A percentile compares a stretch with the other conserved stretches of the same genome.
Evolutionary conservation across 164 flowering plant species (phyloP).

Genomic region (Buxus sempervirens): DNA sequence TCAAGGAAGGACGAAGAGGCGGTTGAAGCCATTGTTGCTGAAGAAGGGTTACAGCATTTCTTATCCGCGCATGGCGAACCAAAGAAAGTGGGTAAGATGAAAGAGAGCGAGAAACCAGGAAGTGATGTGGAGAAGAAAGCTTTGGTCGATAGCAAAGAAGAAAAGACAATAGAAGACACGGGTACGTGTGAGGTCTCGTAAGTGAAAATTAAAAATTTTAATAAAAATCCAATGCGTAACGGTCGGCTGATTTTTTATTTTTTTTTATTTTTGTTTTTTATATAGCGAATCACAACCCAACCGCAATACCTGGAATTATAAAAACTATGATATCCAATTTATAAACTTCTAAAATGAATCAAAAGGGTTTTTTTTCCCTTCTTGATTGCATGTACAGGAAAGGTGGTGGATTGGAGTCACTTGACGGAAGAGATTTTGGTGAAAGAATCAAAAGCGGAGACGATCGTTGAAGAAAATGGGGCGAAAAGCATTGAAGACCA

Average conservation of each 20-base stretch:
- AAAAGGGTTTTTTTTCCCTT: no score
- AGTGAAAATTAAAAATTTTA: no score
- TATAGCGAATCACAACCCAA: no score
- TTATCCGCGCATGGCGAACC: background rate
- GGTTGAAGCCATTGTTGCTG: constrained; percentile 1
- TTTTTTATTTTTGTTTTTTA: no score
- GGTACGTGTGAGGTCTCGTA: background rate
- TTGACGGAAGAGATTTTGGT: background rate
- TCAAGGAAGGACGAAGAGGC: constrained; percentile 23
- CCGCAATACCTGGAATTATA: no score
- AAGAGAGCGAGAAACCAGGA: background rate
- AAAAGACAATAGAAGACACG: background rate
- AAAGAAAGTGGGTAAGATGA: background rate
- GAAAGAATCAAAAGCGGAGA: background rate
- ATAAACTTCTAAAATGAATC: no score
- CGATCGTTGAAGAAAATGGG: background rate
- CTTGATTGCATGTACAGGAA: background rate
- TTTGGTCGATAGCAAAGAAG: background rate
- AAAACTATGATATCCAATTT: no score
- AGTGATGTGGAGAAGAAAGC: background rate
- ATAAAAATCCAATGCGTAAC: no score
- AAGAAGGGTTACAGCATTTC: constrained; percentile 1
- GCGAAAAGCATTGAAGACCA: background rate
- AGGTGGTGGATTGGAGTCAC: background rate
- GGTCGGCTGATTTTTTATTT: no score